Evolutionary conservation across 257 asterid genomes (phyloP).

Genomic region (Solanum tacnaense): DNA sequence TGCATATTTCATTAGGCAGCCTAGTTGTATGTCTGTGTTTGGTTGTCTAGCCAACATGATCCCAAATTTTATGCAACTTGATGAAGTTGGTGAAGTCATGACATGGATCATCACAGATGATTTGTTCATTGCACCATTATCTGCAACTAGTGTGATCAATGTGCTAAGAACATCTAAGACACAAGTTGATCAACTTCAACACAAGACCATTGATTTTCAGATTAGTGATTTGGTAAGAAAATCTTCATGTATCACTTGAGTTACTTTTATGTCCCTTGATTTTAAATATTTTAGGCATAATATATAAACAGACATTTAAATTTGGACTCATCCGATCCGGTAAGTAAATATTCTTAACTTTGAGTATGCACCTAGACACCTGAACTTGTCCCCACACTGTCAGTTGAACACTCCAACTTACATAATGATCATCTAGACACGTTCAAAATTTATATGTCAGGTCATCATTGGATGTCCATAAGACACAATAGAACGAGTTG

Average conservation of each 20-base stretch:
- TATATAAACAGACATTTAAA: neutral
- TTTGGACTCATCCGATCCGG: no score
- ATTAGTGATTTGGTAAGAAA: neutral
- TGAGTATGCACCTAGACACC: no score
- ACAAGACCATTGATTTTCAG: neutral
- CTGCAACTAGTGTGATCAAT: neutral
- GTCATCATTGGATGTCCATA: no score
- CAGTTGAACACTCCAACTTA: no score
- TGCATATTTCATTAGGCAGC: no score
- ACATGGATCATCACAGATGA: neutral
- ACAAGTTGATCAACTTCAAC: neutral
- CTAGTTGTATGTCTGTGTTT: no score
- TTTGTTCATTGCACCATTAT: neutral
- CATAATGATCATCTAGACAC: no score
- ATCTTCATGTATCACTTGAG: neutral
- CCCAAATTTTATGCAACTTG: neutral
- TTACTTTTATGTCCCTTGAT: neutral
- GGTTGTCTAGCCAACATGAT: neutral
- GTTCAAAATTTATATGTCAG: no score
- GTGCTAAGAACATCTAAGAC: neutral
- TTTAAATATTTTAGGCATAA: neutral
- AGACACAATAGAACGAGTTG: no score
- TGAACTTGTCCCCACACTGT: no score
- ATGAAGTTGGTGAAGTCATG: neutral
- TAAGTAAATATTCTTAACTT: no score